Conservation (phyloP, 2,329 filamentous ascomycete species). For the Massarina eburnea region DNA sequence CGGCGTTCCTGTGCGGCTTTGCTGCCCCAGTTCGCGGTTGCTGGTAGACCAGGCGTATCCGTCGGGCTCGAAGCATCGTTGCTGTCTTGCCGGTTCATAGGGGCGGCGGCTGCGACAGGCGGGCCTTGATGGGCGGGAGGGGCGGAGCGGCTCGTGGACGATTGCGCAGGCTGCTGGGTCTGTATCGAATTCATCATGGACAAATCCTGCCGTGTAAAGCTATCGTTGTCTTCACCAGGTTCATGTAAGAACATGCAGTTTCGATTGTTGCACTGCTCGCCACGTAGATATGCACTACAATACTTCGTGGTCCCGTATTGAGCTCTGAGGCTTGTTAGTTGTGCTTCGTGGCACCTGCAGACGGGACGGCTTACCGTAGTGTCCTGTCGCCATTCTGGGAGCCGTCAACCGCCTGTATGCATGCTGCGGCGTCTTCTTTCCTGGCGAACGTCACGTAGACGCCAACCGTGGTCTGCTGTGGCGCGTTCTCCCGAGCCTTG, state of each 20-base stretch:
- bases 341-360: conserved; percentile 4
- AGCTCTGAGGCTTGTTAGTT: conserved; percentile 50
- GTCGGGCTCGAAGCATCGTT: conserved; percentile 68
- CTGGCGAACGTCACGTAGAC: conserved; percentile 98
- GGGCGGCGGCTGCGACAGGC: conserved; percentile 52
- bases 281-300: conserved; percentile 93
- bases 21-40: conserved; percentile 89
- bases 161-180: conserved; percentile 70
- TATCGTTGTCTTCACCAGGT: conserved; percentile 96
- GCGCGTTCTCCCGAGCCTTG: conserved; percentile 77
- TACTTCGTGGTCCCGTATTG: conserved; percentile 95
- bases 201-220: conserved; percentile 89
- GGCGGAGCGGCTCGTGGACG: conserved; percentile 54
- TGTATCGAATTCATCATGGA: conserved; percentile 92
- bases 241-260: conserved; percentile 99
- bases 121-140: conserved; percentile 53
- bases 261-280: conserved; percentile 91
- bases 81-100: conserved; percentile 74
- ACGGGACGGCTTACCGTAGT: conserved; percentile 61
- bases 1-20: conserved; percentile 68
- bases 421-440: conserved; percentile 85
- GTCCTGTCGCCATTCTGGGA: conserved; percentile 87
- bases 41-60: conserved; percentile 87
- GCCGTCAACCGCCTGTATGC: conserved; percentile 89
- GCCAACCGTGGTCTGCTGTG: conserved; percentile 79